phyloP scores from a whole-genome alignment of 1,284 basidiomycete genomes.

The Phellinidium pouzarii region DNA sequence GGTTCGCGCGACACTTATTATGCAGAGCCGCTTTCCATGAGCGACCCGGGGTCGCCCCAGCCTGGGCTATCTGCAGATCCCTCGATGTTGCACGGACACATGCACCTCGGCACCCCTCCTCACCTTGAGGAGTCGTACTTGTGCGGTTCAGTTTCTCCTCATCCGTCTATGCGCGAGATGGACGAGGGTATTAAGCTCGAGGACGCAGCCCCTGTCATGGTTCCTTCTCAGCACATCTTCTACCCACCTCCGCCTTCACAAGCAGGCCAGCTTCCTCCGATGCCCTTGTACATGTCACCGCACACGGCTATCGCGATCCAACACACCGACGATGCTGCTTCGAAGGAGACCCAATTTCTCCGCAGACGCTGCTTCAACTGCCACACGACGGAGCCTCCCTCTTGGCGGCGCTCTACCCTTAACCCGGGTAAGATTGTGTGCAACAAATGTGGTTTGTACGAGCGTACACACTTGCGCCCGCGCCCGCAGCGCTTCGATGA shows the following conservation, averaged over 20 bases:
- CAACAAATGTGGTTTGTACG: constrained; percentile 84
- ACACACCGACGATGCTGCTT: constrained; percentile 80
- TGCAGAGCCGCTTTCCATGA: constrained; percentile 34
- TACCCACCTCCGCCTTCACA: constrained; percentile 28
- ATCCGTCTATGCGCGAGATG: constrained; percentile 40
- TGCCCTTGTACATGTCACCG: constrained; percentile 40
- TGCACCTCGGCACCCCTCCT: constrained; percentile 16
- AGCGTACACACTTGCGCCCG: constrained; percentile 74
- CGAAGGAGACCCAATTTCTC: constrained; percentile 81
- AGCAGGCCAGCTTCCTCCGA: constrained; percentile 23
- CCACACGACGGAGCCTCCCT: constrained; percentile 80
- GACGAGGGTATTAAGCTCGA: constrained; percentile 58
- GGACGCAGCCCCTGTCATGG: constrained; percentile 47
- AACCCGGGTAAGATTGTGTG: constrained; percentile 85
- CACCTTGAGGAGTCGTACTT: constrained; percentile 26
- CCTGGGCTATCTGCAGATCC: constrained; percentile 30
- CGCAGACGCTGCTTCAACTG: constrained; percentile 81
- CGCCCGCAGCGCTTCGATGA: constrained; percentile 79
- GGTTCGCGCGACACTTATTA: constrained; percentile 35
- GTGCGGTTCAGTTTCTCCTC: constrained; percentile 39
- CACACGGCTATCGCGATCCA: constrained; percentile 63
- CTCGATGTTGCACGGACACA: constrained; percentile 24
- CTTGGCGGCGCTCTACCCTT: constrained; percentile 77
- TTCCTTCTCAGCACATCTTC: constrained; percentile 47
- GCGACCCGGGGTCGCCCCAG: constrained; percentile 36